Base-by-base conservation (phyloP, 305 asterid species). In the Fraxinus dipetala region DNA sequence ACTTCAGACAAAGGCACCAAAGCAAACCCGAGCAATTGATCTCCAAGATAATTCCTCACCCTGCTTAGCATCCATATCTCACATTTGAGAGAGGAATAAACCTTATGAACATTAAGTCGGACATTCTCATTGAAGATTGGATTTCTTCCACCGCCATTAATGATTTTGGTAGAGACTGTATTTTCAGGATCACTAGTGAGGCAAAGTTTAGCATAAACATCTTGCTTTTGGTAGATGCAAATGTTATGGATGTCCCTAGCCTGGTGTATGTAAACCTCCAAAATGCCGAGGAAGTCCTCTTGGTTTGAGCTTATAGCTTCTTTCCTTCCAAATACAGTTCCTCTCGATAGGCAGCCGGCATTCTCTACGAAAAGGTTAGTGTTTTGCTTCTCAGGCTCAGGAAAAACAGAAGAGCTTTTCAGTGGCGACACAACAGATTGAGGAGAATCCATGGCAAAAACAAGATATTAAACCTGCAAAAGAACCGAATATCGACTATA, bases 61-160 rank as follows among this genome's bases (percentile, higher is more conserved):
- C 98, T 89, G 84, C 99, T 96, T 16, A 96, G 92, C 99, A 96
- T 96, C 98, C 98, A 96, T 84, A 96, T 86, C 91, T 96, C 99
- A 80, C 98, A 95, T 82, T 92, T 95, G 5, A 96, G 91, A 3
- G 97, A 93, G 36, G 98, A 89, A 69, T 95, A 92, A 18, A 89
- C 86, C 5, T 87, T 92, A 13, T 89, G 87, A 45, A 95, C 90
- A 28, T 86, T 85, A 11, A 96, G 95, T 11, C 84, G 65, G 18
- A 95, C 85, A 77, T 82, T 87, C 81, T 96, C 96, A 3, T 95
- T 89, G 88, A 96, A 96, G 82, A 96, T 84, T 0, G 99, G 99
- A 81, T 89, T 93, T 61, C 91, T 85, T 36, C 99, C 98, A 36
- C 98, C 98, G 0, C 99, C 98, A 48, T 94, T 94, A 79, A 94